Evolutionary conservation across 1,139 yeast genomes (phyloP).

Genomic region (Geotrichum restrictum): DNA sequence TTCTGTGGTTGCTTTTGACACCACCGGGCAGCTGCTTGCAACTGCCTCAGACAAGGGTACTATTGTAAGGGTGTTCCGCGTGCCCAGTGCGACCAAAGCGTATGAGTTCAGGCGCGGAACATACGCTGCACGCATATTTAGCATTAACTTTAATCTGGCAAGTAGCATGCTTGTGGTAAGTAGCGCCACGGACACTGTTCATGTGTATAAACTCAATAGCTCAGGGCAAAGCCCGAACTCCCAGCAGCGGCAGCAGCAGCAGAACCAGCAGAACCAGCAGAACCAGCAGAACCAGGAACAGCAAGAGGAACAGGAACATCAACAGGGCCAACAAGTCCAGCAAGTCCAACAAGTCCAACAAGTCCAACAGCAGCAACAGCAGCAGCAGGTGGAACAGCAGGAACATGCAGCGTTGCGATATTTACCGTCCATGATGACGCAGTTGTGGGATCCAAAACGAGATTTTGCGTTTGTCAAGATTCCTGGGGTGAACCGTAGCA

Average conservation of each 20-base stretch:
- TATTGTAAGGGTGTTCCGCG: constrained; percentile 80
- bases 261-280: not conserved
- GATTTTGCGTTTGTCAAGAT: constrained; percentile 91
- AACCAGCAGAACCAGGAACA: not conserved
- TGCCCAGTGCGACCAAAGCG: constrained; percentile 73
- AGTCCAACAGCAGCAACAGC: constrained; percentile 13
- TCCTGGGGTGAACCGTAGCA: constrained; percentile 39
- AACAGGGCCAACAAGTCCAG: constrained; percentile 39
- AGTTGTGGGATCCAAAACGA: constrained; percentile 78
- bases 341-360: constrained; percentile 36
- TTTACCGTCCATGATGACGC: constrained; percentile 79
- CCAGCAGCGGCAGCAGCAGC: not conserved
- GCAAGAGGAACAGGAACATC: constrained; percentile 18
- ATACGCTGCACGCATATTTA: constrained; percentile 80
- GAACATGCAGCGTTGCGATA: too few relatives aligned
- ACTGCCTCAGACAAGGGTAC: constrained; percentile 97
- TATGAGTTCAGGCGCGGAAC: constrained; percentile 94
- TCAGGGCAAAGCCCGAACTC: too few relatives aligned
- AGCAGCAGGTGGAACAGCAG: constrained; percentile 50
- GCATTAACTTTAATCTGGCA: constrained; percentile 73
- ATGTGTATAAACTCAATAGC: constrained; percentile 57
- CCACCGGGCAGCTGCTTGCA: constrained; percentile 78
- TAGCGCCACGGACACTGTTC: constrained; percentile 92
- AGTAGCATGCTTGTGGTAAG: constrained; percentile 75
- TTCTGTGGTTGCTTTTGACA: constrained; percentile 72